A percentile compares a stretch with the other conserved stretches of the same genome.
Conservation (phyloP, 2,329 filamentous ascomycete genomes). For the Purpureocillium lavendulum region DNA sequence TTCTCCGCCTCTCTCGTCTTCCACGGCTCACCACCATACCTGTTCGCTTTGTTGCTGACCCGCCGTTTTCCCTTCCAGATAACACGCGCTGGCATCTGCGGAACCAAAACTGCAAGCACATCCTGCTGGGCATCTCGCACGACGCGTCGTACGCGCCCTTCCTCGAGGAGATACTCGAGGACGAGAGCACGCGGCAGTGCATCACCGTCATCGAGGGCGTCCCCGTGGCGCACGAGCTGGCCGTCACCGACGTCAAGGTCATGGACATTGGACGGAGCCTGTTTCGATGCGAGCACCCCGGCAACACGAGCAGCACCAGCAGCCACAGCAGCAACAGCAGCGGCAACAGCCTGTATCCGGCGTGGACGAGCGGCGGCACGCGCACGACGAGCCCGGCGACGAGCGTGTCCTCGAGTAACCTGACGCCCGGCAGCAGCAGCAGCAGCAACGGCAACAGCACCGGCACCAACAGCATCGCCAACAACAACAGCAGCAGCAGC, state of each 20-base stretch:
- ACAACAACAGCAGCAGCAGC: no score
- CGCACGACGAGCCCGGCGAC: slow-evolving; percentile 9
- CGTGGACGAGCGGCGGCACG: neutral
- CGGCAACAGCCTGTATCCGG: neutral
- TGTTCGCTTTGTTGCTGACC: neutral
- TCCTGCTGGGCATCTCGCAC: slow-evolving; percentile 54
- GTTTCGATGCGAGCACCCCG: slow-evolving; percentile 46
- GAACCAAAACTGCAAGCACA: slow-evolving; percentile 53
- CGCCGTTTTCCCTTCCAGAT: slow-evolving; percentile 24
- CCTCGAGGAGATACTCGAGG: slow-evolving; percentile 43
- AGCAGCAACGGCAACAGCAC: slow-evolving; percentile 1
- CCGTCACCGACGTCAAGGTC: slow-evolving; percentile 35
- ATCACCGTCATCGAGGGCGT: slow-evolving; percentile 47
- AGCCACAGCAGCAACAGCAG: no score
- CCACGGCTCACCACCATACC: no score
- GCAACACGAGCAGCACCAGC: slow-evolving; percentile 27
- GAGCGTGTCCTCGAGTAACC: slow-evolving; percentile 8
- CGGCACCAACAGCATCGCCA: no score
- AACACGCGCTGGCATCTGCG: slow-evolving; percentile 46
- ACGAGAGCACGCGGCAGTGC: slow-evolving; percentile 31
- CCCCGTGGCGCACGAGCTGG: slow-evolving; percentile 41
- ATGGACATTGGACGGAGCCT: slow-evolving; percentile 36
- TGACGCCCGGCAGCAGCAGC: no score
- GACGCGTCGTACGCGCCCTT: slow-evolving; percentile 53
- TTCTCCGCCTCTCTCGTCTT: no score